phyloP scores from a whole-genome alignment of 2,329 filamentous ascomycete genomes.

The Penicillium olsonii region DNA sequence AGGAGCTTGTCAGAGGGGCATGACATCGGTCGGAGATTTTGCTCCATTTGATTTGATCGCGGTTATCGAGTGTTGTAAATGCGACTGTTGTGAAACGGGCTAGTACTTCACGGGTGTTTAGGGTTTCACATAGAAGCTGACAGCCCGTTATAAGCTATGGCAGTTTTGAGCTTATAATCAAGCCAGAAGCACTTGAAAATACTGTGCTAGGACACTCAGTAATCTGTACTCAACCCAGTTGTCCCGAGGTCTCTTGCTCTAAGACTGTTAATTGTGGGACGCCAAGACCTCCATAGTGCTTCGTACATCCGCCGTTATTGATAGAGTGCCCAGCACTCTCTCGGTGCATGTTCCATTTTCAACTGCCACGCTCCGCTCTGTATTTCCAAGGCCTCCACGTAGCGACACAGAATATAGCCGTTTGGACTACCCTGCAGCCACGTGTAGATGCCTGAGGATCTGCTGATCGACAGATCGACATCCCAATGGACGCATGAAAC shows the following conservation, averaged over 20 bases:
- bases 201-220: too few relatives aligned
- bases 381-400: too few relatives aligned
- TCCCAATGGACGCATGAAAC: background rate
- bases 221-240: too few relatives aligned
- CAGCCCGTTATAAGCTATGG: background rate
- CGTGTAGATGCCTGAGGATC: background rate
- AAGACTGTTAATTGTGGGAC: too few relatives aligned
- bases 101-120: background rate
- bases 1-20: background rate
- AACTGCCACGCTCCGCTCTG: too few relatives aligned
- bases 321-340: too few relatives aligned
- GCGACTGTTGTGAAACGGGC: constrained; percentile 1
- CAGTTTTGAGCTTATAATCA: too few relatives aligned
- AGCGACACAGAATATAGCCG: background rate
- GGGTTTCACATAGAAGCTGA: background rate
- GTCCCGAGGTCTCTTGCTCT: too few relatives aligned
- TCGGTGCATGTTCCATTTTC: background rate
- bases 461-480: background rate
- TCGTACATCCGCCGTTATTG: background rate
- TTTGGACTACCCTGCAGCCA: background rate
- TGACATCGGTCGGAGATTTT: constrained; percentile 6
- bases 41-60: constrained; percentile 4
- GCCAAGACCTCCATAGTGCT: background rate
- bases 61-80: constrained; percentile 1
- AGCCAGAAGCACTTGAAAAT: too few relatives aligned